Evolutionary conservation across 1,284 basidiomycete genomes (phyloP), one percentile per base, ranked within the genome.

Genomic region (Schizopora paradoxa): DNA sequence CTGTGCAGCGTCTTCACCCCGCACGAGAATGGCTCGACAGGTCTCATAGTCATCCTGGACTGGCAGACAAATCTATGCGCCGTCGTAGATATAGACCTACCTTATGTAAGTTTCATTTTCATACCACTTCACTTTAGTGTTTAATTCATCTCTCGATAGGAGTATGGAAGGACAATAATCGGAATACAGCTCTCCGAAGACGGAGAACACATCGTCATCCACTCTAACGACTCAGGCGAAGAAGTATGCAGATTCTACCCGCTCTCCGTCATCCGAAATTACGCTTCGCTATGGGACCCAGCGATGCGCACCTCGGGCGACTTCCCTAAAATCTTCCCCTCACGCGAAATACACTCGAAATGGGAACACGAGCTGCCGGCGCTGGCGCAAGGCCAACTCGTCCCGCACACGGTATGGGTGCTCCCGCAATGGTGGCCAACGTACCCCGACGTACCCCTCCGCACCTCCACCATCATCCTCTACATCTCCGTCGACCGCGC

Each of bases 351-450:
- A 8, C 6, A n/a, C 11, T 42, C 36, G 26, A 21, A n/a, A 8
- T 50, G 48, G 48, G 43, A 41, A 21, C 48, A 50, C 29, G 48
- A 50, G 16, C 36, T 35, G 28, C 25, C 21, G 19, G 32, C 28
- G 23, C 45, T 50, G 31, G 23, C 27, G 37, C 11, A 27, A 7
- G 29, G 31, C 3, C 13, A 23, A 11, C 41, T 50, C 39, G 28
- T 34, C 5, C 43, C 44, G 10, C 48, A 50, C 18, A 46, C 48
- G 14, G 43, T 50, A 10, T 50, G 48, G 48, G 38, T 46, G 10
- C 39, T 51, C 13, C 45, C 45, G n/a, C 49, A 51, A 37, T 51
- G 49, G 49, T 51, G 49, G 49, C 49, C 49, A 23, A 51, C 49
- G 33, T 47, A 43, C 18, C 34, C 45, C 8, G 45, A 45, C 11